Evolutionary conservation across 1,284 basidiomycete species (phyloP).

Genomic region (Earliella scabrosa): DNA sequence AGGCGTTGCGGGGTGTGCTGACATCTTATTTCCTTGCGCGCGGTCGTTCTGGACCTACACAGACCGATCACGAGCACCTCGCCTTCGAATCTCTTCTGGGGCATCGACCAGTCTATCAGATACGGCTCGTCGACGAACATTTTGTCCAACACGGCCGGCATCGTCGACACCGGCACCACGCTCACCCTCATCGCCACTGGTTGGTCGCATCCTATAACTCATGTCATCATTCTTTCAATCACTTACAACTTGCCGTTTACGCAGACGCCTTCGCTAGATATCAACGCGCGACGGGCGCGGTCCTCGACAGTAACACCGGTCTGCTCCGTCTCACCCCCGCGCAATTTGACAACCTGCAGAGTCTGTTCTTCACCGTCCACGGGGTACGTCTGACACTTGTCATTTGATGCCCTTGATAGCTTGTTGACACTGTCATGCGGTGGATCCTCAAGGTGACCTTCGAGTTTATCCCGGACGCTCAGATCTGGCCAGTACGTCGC

Average conservation of each 20-base stretch:
- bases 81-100: conserved; percentile 55
- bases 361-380: conserved; percentile 59
- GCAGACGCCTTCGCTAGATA: conserved; percentile 55
- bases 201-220: conserved; percentile 32
- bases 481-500: conserved; percentile 54
- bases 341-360: conserved; percentile 56
- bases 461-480: conserved; percentile 58
- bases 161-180: conserved; percentile 62
- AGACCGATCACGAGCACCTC: conserved; percentile 56
- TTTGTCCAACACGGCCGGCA: conserved; percentile 46
- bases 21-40: background rate
- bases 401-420: background rate
- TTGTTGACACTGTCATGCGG: too few relatives aligned
- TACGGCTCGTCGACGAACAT: conserved; percentile 42
- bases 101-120: conserved; percentile 53
- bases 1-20: background rate
- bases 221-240: too few relatives aligned
- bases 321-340: conserved; percentile 56
- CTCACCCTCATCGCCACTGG: conserved; percentile 44
- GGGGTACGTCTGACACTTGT: conserved; percentile 28
- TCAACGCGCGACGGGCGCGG: conserved; percentile 53
- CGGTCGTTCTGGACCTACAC: background rate
- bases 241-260: too few relatives aligned
- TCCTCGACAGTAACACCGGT: conserved; percentile 54
- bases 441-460: conserved; percentile 35